These are phyloP conservation scores for Tetraselmis striata DNA, from an alignment of 139 green algal species.

Conservation along the genomic window DNA sequence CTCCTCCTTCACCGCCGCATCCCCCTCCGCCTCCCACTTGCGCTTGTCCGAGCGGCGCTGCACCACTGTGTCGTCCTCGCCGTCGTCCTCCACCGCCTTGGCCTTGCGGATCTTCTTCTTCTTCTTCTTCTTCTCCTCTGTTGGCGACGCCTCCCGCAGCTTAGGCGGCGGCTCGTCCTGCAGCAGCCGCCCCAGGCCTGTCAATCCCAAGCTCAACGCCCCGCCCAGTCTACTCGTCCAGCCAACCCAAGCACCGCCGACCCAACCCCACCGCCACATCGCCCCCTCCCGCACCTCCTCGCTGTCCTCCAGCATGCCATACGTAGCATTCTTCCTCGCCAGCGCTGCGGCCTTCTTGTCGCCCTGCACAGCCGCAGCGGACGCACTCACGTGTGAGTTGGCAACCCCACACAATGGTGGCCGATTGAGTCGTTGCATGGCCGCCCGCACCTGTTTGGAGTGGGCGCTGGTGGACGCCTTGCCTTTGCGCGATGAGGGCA, in stretches of 20 bases:
- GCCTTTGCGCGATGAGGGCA: conserved; percentile 16
- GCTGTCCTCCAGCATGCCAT: conserved; percentile 45
- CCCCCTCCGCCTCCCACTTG: conserved; percentile 63
- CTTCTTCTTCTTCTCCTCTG: conserved; percentile 12
- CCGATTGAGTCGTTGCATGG: background rate
- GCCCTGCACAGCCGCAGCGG: background rate
- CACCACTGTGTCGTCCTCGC: conserved; percentile 21
- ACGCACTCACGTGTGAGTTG: no score
- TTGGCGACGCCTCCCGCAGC: conserved; percentile 7
- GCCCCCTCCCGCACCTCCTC: conserved; percentile 23
- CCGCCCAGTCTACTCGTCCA: background rate
- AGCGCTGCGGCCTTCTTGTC: conserved; percentile 29
- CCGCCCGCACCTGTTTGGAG: background rate
- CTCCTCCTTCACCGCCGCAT: conserved; percentile 25
- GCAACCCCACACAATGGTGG: no score
- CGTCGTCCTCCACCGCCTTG: conserved; percentile 1
- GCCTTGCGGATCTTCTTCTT: conserved; percentile 10
- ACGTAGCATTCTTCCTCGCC: conserved; percentile 37
- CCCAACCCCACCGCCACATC: background rate
- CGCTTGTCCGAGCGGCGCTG: conserved; percentile 32
- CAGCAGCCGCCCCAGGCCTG: background rate
- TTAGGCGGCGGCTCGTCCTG: conserved; percentile 20
- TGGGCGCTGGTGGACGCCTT: background rate
- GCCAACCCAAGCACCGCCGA: background rate
- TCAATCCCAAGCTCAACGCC: background rate